A percentile compares a stretch with the other conserved stretches of the same genome.
Conservation (phyloP, 2,329 filamentous ascomycete species). For the Canariomyces notabilis region DNA sequence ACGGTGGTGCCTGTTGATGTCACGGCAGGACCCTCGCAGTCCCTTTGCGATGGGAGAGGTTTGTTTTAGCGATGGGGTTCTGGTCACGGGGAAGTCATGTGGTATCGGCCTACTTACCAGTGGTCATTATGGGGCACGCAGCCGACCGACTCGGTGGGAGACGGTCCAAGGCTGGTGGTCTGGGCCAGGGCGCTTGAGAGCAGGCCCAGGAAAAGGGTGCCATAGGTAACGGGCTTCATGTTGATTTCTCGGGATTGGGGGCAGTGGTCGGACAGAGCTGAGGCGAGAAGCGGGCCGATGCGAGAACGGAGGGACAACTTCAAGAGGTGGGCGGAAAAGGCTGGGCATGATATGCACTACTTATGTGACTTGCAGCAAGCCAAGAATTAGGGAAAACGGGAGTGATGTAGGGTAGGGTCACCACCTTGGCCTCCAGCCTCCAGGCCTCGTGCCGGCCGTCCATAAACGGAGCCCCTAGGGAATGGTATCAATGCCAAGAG, state of each 20-base stretch:
- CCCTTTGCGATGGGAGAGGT: slow-evolving; percentile 14
- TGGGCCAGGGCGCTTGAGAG: slow-evolving; percentile 16
- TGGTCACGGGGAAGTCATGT: not conserved
- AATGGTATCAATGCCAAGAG: not conserved
- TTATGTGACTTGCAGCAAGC: no score
- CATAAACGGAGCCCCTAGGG: not conserved
- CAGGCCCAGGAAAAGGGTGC: slow-evolving; percentile 16
- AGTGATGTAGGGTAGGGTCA: no score
- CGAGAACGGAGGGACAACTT: not conserved
- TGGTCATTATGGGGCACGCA: slow-evolving; percentile 38
- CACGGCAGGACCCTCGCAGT: slow-evolving; percentile 20
- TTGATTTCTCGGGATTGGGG: not conserved
- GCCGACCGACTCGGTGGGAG: slow-evolving; percentile 25
- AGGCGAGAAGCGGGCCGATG: not conserved
- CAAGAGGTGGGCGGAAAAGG: not conserved
- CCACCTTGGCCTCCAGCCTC: no score
- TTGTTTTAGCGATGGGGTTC: not conserved
- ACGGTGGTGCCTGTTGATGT: slow-evolving; percentile 2
- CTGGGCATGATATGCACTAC: not conserved
- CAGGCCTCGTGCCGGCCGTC: no score
- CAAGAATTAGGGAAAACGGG: no score
- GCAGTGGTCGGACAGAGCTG: no score
- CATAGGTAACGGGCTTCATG: slow-evolving; percentile 19
- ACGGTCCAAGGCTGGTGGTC: slow-evolving; percentile 15
- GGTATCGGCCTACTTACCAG: slow-evolving; percentile 26